Evolutionary conservation across 1,139 yeast species (phyloP), one percentile per base, ranked within the genome.

Genomic region (Taphrina confusa): DNA sequence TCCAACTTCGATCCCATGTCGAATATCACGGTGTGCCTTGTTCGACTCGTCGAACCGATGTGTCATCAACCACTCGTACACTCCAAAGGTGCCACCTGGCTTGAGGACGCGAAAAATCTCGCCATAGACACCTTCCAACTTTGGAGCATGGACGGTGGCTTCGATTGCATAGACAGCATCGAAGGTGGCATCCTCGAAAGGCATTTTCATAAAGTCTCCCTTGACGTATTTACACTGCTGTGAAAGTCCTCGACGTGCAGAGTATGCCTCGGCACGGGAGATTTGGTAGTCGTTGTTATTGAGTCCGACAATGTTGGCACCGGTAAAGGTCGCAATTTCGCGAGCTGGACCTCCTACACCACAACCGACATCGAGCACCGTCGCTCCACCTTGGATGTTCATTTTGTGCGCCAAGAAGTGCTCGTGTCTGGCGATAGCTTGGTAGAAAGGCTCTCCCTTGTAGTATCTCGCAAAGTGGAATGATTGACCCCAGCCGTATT

Each of bases 331-430:
- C 65, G 86, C 80, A 71, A 92, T 92, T 77, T 92, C 96, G 75
- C 97, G 85, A 36, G 96, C 97, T 69, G 98, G 98, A 44, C 98
- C 98, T 72, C 98, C 98, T 69, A 92, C 96, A 80, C 98, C 98
- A 78, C 98, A 94, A 57, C 98, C 98, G 63, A 92, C 98, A 73
- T 94, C 98, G 70, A 92, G 81, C 27, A 94, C 98, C 71, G 83
- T 83, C 90, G 87, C 87, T 68, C 82, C 81, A 69, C 84, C 87
- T 69, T 79, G 74, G 69, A 92, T 77, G 65, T 85, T 86, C 82
- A 91, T 91, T 78, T 87, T 85, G 74, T 80, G 78, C 39, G 98
- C 98, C 69, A 92, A 78, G 75, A 82, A 92, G 76, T 92, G 98
- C 77, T 92, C 98, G 75, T 92, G 98, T 78, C 98, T 74, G 27